These are phyloP conservation scores for Plasmodium ovale DNA, from an alignment of 169 alveolate genomes.

Conservation along the genomic window DNA sequence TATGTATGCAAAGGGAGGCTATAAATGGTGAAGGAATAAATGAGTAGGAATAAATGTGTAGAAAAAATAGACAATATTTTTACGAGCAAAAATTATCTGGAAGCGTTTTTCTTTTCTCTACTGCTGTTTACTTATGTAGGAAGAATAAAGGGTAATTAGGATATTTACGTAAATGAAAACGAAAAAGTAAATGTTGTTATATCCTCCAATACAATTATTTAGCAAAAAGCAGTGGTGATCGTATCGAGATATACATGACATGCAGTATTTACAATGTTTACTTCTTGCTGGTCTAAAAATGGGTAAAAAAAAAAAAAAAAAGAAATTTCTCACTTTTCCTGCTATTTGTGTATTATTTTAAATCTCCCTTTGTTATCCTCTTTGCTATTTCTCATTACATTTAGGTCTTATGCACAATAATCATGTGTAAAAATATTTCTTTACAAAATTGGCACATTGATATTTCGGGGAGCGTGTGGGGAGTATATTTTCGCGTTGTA, in stretches of 20 bases:
- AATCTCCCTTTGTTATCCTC: not conserved
- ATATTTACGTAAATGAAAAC: slow-evolving; percentile 14
- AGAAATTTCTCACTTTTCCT: not conserved
- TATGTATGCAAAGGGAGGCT: slow-evolving; percentile 41
- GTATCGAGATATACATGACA: slow-evolving; percentile 63
- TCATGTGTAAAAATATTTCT: too few relatives aligned
- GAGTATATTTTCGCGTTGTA: not conserved
- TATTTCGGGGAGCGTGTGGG: too few relatives aligned
- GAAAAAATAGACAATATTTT: not conserved
- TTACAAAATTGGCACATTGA: too few relatives aligned
- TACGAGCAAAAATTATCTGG: not conserved
- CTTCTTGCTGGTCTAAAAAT: slow-evolving; percentile 65
- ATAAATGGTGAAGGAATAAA: slow-evolving; percentile 2
- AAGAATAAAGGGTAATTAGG: slow-evolving; percentile 22
- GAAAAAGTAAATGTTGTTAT: slow-evolving; percentile 24
- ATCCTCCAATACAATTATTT: slow-evolving; percentile 67
- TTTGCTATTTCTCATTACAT: not conserved
- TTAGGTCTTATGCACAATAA: too few relatives aligned
- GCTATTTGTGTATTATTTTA: not conserved
- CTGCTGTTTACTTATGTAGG: slow-evolving; percentile 23
- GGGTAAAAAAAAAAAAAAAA: not conserved
- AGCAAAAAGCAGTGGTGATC: slow-evolving; percentile 68
- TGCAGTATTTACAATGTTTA: slow-evolving; percentile 55
- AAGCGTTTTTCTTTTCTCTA: too few relatives aligned
- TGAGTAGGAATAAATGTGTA: not conserved